These are phyloP conservation scores for Pulveroboletus ravenelii DNA, from an alignment of 768 basidiomycete species.

Conservation along the genomic window DNA sequence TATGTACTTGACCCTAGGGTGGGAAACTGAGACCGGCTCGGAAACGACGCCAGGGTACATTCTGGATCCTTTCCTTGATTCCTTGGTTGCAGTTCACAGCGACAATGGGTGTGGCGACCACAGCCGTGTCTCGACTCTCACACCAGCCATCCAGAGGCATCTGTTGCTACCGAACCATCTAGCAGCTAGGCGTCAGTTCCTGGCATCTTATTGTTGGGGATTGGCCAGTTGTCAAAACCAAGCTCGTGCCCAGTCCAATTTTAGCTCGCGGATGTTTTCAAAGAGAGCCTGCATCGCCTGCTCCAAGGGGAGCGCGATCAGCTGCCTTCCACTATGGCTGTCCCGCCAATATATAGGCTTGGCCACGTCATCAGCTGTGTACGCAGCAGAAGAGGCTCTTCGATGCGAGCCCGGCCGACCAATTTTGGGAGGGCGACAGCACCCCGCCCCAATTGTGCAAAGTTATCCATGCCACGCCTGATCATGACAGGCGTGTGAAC, in stretches of 20 bases:
- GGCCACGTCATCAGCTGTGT: conserved; percentile 46
- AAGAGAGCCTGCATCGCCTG: conserved; percentile 31
- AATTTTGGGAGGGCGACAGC: conserved; percentile 73
- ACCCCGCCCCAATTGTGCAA: conserved; percentile 51
- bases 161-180: neutral
- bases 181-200: neutral
- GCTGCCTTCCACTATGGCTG: conserved; percentile 55
- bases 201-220: conserved; percentile 2
- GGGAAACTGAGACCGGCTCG: neutral
- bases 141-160: neutral
- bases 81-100: neutral
- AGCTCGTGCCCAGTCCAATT: neutral
- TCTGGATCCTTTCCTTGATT: neutral
- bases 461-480: neutral
- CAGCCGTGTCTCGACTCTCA: neutral
- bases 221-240: conserved; percentile 34
- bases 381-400: conserved; percentile 34
- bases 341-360: conserved; percentile 52
- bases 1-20: neutral
- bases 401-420: conserved; percentile 66
- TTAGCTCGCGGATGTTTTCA: conserved; percentile 10
- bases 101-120: neutral
- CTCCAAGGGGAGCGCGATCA: conserved; percentile 70
- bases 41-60: neutral
- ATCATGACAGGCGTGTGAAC: conserved; percentile 5